Base-by-base conservation (phyloP, 495 filamentous ascomycete species). In the Acidiella bohemica region DNA sequence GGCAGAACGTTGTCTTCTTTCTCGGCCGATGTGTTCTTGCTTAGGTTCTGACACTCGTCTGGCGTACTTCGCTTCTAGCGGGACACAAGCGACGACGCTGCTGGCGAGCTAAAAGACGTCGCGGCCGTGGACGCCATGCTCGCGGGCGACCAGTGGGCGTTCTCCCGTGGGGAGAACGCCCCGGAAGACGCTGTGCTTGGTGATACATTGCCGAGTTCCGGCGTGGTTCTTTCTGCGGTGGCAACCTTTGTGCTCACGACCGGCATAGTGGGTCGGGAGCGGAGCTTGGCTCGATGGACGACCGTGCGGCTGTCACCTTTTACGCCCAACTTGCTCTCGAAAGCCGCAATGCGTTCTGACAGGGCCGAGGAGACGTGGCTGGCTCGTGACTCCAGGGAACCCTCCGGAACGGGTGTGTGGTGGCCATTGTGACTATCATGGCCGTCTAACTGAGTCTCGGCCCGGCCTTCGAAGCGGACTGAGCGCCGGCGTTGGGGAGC, bases 1-100 rank as follows among this genome's bases (percentile, higher is more conserved):
- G 62, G 42, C 59, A 53, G 20, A 53, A 68, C 22, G 57, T 66
- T 38, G 58, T 72, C 39, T 53, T 58, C 32, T 41, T 52, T n/a
- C 26, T 48, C 41, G 16, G 39, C 42, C 24, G 44, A 48, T 5
- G 46, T 18, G 26, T 36, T 40, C 27, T 52, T 52, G 39, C 36
- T 52, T 7, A 24, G 14, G 38, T 13, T 40, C 36, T 52, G 41
- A 22, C 41, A 47, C 23, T 42, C 44, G 28, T 52, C 42, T 12
- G 41, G 45, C 24, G 45, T 18, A 20, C 24, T 38, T 5, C 26
- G 32, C 14, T 51, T 51, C 38, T 46, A 28, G 18, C 44, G 31
- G 10, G 30, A 20, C n/a, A 30, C 33, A 8, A 41, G 38, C 7
- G 48, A 51, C n/a, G n/a, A n/a, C n/a, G n/a, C n/a, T n/a, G 22